Percentiles rank a stretch among this genome's conserved stretches.
Conservation (phyloP, 768 basidiomycete genomes). For the Leccinum broughii region DNA sequence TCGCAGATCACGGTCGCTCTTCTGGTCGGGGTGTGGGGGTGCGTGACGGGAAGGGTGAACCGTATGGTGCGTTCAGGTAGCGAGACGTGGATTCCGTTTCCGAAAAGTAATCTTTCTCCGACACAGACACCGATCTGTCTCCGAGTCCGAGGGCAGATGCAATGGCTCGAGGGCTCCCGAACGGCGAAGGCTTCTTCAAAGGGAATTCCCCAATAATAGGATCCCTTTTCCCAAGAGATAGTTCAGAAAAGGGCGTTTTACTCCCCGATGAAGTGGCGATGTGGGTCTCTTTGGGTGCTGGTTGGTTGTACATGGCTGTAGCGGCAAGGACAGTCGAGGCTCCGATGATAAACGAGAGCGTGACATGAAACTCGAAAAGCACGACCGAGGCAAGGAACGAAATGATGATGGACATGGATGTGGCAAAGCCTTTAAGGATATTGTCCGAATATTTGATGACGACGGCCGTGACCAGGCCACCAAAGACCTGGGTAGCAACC, state of each 20-base stretch:
- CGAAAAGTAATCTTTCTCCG: constrained; percentile 37
- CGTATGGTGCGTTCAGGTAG: constrained; percentile 50
- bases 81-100: constrained; percentile 44
- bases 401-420: constrained; percentile 88
- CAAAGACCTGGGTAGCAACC: constrained; percentile 85
- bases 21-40: constrained; percentile 45
- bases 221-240: constrained; percentile 48
- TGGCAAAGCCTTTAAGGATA: constrained; percentile 96
- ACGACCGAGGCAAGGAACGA: constrained; percentile 93
- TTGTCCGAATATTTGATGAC: constrained; percentile 98
- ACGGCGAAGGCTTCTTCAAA: constrained; percentile 46
- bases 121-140: constrained; percentile 28
- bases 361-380: constrained; percentile 89
- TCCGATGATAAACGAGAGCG: constrained; percentile 83
- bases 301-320: constrained; percentile 95
- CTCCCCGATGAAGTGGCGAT: constrained; percentile 35
- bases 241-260: constrained; percentile 40
- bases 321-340: constrained; percentile 81
- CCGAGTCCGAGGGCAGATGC: constrained; percentile 49
- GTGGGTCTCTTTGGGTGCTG: constrained; percentile 40
- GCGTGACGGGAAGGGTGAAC: constrained; percentile 50
- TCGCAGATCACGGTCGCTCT: constrained; percentile 29
- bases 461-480: constrained; percentile 89
- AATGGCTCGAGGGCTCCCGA: constrained; percentile 50
- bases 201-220: constrained; percentile 63